phyloP scores from a whole-genome alignment of 2,329 filamentous ascomycete species.

The Ceratocystis diversiconidia region DNA sequence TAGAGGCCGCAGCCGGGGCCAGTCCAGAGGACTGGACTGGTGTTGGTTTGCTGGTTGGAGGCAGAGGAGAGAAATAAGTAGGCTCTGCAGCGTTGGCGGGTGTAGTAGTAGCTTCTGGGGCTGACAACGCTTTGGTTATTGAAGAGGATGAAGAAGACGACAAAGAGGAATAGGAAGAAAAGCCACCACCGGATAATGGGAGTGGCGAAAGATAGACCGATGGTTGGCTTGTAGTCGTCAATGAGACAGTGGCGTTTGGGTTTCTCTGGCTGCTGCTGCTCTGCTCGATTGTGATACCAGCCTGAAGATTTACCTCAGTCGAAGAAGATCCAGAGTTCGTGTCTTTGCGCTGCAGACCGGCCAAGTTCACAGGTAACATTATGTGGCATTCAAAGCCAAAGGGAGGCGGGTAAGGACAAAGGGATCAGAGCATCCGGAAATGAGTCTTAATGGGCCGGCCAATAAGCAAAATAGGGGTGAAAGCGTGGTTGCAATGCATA shows the following conservation, averaged over 20 bases:
- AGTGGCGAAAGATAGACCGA: background rate
- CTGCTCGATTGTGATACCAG: background rate
- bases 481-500: no score
- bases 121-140: background rate
- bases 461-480: background rate
- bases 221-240: background rate
- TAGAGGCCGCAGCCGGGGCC: background rate
- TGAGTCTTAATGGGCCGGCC: background rate
- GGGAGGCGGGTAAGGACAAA: background rate
- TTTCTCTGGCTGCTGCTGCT: background rate
- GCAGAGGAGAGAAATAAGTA: background rate
- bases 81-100: background rate
- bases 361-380: background rate
- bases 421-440: background rate
- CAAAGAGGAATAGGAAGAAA: background rate
- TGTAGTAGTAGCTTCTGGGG: background rate
- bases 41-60: background rate
- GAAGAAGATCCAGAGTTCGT: background rate
- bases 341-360: background rate
- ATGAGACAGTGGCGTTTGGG: background rate
- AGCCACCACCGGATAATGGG: background rate
- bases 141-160: background rate
- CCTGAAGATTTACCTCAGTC: background rate
- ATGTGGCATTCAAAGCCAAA: conserved; percentile 1
- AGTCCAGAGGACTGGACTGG: no score